Evolutionary conservation across 2,329 filamentous ascomycete species (phyloP).

Genomic region (Mycosphaerella sp.): DNA sequence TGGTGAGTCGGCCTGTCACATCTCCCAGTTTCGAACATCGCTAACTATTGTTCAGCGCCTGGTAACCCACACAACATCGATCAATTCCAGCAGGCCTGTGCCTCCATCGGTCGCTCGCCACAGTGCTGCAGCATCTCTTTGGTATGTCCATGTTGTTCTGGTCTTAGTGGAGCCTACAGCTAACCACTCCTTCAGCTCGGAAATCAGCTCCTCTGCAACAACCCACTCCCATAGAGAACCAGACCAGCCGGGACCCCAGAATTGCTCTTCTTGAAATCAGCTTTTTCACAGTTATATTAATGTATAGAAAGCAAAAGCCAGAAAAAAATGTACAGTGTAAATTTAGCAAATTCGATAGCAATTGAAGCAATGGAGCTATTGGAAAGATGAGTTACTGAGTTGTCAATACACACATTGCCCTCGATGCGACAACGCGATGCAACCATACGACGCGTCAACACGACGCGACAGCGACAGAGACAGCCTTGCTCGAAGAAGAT

Average conservation of each 20-base stretch:
- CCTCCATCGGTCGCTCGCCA: not conserved
- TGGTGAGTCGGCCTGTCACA: not conserved
- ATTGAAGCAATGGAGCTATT: too few relatives aligned
- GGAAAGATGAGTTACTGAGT: too few relatives aligned
- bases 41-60: conserved; percentile 2
- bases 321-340: not conserved
- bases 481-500: too few relatives aligned
- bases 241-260: not conserved
- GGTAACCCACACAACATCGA: conserved; percentile 67
- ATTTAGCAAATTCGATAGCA: not conserved
- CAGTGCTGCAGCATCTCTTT: conserved; percentile 7
- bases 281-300: not conserved
- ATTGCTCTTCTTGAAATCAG: not conserved
- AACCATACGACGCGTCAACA: too few relatives aligned
- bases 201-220: conserved; percentile 7
- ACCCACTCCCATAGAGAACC: not conserved
- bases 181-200: conserved; percentile 5
- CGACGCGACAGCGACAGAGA: too few relatives aligned
- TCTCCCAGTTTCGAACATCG: not conserved
- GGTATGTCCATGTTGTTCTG: not conserved
- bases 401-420: too few relatives aligned
- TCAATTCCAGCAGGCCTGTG: conserved; percentile 72
- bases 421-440: too few relatives aligned
- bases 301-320: not conserved
- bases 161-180: not conserved